Base-by-base conservation (phyloP, 2,329 filamentous ascomycete species). In the Fusarium illudens region DNA sequence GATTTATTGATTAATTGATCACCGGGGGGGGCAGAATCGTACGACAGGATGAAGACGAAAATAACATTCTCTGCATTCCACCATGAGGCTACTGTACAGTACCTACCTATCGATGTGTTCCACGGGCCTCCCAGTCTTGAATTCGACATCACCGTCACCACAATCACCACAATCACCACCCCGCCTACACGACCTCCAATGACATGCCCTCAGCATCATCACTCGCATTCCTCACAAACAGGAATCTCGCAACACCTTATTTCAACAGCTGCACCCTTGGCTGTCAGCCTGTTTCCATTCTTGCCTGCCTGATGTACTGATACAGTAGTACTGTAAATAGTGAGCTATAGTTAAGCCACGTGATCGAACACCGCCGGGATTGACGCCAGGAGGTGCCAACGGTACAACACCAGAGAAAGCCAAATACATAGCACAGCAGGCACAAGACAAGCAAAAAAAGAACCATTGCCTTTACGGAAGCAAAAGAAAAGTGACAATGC, bases 141-240 rank as follows among this genome's bases (percentile, higher is more conserved):
- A 15, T 53, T n/a, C 13, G 19, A 33, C 19, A 36, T 58, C 12
- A 52, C 56, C 29, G 15, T 52, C 44, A 20, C 48, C n/a, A 37
- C 48, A 44, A 44, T 36, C 54, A 20, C 48, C n/a, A 37, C 48
- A 44, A 44, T 36, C 54, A 34, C 19, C 53, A 48, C 37, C 39
- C 53, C 37, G 29, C 51, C 53, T 46, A 25, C 15, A 7, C 20
- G 34, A 30, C 20, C 53, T 49, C 65, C 29, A 42, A 60, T 69
- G 50, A 60, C 66, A 58, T 48, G 46, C 36, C 48, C 27, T 50
- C n/a, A 67, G 33, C 58, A 68, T 69, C 62, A 69, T 69, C 50
- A 27, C 44, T 32, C 20, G 27, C 50, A 60, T 65, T 65, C 50
- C 58, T 52, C 32, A 32, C 42, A 54, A 67, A 34, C 54, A 63